Evolutionary conservation across 2,329 filamentous ascomycete genomes (phyloP).

Genomic region (Dactylellina drechsleri): DNA sequence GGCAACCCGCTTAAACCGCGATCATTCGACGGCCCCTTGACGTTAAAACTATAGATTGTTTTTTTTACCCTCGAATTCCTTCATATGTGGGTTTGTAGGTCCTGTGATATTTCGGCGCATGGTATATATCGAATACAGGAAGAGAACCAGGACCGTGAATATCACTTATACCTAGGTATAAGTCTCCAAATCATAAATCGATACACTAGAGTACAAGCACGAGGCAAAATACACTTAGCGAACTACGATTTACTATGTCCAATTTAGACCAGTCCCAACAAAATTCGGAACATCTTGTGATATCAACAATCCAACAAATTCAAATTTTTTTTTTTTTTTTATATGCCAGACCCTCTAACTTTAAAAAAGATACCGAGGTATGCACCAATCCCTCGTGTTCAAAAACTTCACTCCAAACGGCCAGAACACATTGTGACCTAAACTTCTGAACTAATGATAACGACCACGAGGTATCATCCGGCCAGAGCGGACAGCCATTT

Average conservation of each 20-base stretch:
- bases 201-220: too few relatives aligned
- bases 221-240: neutral
- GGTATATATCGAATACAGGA: too few relatives aligned
- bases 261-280: neutral
- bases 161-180: too few relatives aligned
- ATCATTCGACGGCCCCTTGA: too few relatives aligned
- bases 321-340: neutral
- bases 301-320: constrained; percentile 5
- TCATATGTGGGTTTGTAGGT: neutral
- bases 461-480: constrained; percentile 5
- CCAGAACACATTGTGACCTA: neutral
- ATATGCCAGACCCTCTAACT: neutral
- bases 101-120: neutral
- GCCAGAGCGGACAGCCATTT: neutral
- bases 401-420: neutral
- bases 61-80: neutral
- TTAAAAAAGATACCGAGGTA: constrained; percentile 29
- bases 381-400: constrained; percentile 6
- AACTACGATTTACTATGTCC: neutral
- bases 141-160: too few relatives aligned
- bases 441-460: neutral
- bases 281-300: neutral
- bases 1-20: too few relatives aligned
- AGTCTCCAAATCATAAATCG: too few relatives aligned
- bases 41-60: too few relatives aligned